phyloP scores from a whole-genome alignment of 2,329 filamentous ascomycete genomes.

The Alternaria solani region DNA sequence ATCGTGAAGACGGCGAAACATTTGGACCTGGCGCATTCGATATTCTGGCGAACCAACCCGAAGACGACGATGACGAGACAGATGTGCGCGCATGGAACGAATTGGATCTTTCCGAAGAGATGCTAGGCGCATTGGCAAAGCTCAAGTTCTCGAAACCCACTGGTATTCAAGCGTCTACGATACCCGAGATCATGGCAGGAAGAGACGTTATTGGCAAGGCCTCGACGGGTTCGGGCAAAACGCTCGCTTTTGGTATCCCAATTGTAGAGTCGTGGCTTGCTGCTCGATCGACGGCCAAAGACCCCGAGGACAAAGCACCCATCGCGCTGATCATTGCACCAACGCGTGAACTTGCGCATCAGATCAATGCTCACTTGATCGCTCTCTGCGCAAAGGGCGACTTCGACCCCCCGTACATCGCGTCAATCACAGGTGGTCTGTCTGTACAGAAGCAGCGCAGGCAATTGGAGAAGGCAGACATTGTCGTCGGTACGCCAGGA shows the following conservation, averaged over 20 bases:
- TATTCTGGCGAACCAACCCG: constrained; percentile 61
- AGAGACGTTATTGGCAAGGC: constrained; percentile 96
- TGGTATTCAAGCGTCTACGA: constrained; percentile 78
- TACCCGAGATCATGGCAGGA: constrained; percentile 82
- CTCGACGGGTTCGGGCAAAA: constrained; percentile 95
- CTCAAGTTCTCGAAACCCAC: constrained; percentile 85
- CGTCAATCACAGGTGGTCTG: constrained; percentile 88
- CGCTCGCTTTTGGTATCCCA: constrained; percentile 90
- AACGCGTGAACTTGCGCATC: constrained; percentile 91
- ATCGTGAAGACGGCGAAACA: constrained; percentile 35
- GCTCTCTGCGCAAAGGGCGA: constrained; percentile 73
- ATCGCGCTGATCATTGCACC: constrained; percentile 83
- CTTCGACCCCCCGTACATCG: constrained; percentile 69
- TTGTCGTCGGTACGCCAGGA: constrained; percentile 92
- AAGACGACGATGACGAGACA: constrained; percentile 65
- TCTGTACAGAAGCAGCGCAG: constrained; percentile 96
- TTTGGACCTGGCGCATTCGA: constrained; percentile 59
- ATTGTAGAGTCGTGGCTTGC: constrained; percentile 84
- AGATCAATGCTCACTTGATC: constrained; percentile 83
- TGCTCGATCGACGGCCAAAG: constrained; percentile 44
- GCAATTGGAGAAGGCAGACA: constrained; percentile 81
- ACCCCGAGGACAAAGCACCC: constrained; percentile 51
- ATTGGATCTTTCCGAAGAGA: constrained; percentile 74
- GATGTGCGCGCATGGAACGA: constrained; percentile 82
- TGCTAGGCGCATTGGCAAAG: constrained; percentile 77